Evolutionary conservation across 345 rosid genomes (phyloP).

Genomic region (Clausena lansium): DNA sequence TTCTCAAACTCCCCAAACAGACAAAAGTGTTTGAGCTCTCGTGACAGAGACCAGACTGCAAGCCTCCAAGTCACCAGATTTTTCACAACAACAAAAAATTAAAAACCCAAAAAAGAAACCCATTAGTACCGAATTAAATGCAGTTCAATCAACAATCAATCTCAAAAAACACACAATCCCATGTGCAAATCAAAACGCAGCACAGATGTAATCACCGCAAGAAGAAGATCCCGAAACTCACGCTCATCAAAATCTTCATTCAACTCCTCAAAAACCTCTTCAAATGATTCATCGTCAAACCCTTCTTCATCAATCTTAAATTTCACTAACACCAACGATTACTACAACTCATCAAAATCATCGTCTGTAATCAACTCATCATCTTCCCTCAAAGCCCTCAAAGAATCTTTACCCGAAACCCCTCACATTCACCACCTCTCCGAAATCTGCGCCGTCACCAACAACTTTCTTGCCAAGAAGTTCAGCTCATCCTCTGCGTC

Average conservation of each 20-base stretch:
- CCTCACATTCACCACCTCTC: conserved; percentile 36
- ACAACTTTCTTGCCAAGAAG: conserved; percentile 39
- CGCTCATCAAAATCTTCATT: neutral
- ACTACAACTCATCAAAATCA: conserved; percentile 10
- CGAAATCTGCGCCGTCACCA: conserved; percentile 40
- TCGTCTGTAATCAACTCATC: conserved; percentile 2
- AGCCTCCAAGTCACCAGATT: neutral
- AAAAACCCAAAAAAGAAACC: neutral
- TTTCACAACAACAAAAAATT: neutral
- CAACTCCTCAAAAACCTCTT: neutral
- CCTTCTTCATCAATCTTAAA: conserved; percentile 1
- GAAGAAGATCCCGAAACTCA: neutral
- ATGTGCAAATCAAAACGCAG: conserved; percentile 39
- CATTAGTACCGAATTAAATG: neutral
- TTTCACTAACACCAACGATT: neutral
- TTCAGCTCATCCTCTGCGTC: conserved; percentile 32
- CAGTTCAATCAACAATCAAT: too few species aligned
- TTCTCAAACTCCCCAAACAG: neutral
- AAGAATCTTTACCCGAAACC: conserved; percentile 15
- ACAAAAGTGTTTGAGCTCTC: neutral
- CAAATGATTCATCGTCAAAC: neutral
- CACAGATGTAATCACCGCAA: conserved; percentile 1
- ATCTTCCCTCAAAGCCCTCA: conserved; percentile 29
- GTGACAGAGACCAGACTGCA: neutral
- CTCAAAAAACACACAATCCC: neutral